Evolutionary conservation across 2,329 filamentous ascomycete species (phyloP), one percentile per base, ranked within the genome.

Genomic region (Drechslerella dactyloides): DNA sequence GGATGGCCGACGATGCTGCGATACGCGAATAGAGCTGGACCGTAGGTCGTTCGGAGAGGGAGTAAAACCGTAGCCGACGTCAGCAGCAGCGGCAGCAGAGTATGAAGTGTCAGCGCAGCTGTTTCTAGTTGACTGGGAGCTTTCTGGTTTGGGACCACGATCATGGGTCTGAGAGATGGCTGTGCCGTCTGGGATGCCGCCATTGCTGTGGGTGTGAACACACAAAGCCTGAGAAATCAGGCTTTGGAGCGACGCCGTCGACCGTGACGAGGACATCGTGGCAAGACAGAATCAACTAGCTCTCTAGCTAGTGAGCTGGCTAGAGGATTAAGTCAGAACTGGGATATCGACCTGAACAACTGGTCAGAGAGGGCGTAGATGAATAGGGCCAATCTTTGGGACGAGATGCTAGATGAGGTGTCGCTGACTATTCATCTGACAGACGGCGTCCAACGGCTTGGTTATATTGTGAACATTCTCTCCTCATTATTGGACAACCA

Each of bases 231-330:
- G 65, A 17, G 37, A 46, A 23, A 42, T 55, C 19, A 69, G 46
- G 53, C 65, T 69, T 24, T 69, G 65, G 42, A 57, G 40, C 37
- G 65, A 69, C 30, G 57, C 61, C 17, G 58, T 21, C 21, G 65
- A 69, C 33, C 53, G 58, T 51, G 58, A 33, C 17, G 65, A 69
- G 21, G 65, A 58, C 57, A 69, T 63, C 50, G 15, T 60, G 52
- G n/a, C 17, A 24, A 10, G 37, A 24, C 35, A 3, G 27, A 4
- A 33, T 33, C 4, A 33, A 33, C 27, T 33, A 59, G 42, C 42
- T 35, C 1, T 1, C 15, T 8, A 23, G 35, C 8, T 48, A 58
- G 11, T 42, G 7, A 17, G 50, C 50, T 53, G 8, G 19, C 4
- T 2, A 17, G 24, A 24, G n/a, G 19, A 23, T 11, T 21, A 42